These are phyloP conservation scores for Aspergillus chevalieri DNA, from an alignment of 2,329 filamentous ascomycete genomes.

Conservation along the genomic window DNA sequence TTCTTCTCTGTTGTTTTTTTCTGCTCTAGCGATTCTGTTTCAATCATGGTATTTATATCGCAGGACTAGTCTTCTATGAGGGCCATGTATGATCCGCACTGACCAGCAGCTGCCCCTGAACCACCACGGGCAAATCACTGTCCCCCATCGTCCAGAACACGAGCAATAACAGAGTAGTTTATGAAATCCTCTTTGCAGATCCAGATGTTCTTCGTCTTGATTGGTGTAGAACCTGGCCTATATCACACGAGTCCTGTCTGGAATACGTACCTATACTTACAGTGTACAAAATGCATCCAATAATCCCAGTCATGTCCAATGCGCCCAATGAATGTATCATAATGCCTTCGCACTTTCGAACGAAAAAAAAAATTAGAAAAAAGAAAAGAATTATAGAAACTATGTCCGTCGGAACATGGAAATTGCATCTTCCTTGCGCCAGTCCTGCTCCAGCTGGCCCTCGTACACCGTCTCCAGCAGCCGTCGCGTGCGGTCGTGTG, in stretches of 20 bases:
- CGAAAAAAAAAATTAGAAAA: constrained; percentile 2
- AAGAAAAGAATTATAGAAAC: constrained; percentile 1
- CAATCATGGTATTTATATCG: too few species aligned
- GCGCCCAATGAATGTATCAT: neutral
- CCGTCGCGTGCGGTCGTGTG: constrained; percentile 46
- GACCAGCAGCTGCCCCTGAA: constrained; percentile 4
- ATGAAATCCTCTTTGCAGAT: neutral
- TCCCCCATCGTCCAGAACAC: neutral
- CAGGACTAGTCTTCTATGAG: too few species aligned
- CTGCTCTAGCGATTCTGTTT: neutral
- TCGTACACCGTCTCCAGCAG: constrained; percentile 43
- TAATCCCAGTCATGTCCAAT: constrained; percentile 6
- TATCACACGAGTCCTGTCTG: neutral
- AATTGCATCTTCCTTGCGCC: constrained; percentile 41
- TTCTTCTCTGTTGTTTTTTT: neutral
- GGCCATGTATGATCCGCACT: neutral
- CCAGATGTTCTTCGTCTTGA: neutral
- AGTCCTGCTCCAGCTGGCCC: constrained; percentile 42
- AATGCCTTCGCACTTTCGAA: neutral
- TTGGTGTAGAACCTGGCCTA: too few species aligned
- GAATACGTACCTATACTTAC: neutral
- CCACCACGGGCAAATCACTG: constrained; percentile 1
- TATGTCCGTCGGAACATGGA: constrained; percentile 38
- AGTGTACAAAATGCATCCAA: neutral
- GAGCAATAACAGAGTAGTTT: neutral